These are phyloP conservation scores for Colletotrichum sp. DNA, from an alignment of 2,329 filamentous ascomycete genomes.

Conservation along the genomic window DNA sequence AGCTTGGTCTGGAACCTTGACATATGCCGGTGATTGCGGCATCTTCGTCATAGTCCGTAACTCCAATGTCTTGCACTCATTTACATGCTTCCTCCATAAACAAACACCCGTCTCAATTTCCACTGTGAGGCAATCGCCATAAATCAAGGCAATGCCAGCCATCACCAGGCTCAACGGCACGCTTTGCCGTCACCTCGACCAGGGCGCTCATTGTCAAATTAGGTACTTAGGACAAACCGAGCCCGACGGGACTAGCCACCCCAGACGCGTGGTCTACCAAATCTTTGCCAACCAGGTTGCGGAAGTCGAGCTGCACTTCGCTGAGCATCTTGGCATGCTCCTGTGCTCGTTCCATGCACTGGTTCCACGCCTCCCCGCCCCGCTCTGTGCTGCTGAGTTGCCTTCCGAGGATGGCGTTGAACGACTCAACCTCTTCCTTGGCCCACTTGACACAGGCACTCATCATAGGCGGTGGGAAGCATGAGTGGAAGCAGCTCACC, in stretches of 20 bases:
- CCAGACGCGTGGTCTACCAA: conserved; percentile 33
- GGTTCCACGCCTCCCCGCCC: conserved; percentile 76
- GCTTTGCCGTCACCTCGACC: neutral
- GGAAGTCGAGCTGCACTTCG: conserved; percentile 90
- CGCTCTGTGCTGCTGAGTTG: conserved; percentile 87
- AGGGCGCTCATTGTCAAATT: neutral
- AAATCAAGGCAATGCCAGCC: neutral
- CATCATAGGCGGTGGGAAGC: conserved; percentile 86
- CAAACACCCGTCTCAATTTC: neutral
- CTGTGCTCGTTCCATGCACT: conserved; percentile 82
- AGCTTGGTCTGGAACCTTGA: neutral
- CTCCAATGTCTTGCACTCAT: neutral
- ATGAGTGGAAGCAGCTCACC: conserved; percentile 83
- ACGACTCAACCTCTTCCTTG: conserved; percentile 91
- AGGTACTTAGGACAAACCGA: conserved; percentile 39
- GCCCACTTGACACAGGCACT: conserved; percentile 97
- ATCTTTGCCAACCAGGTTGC: conserved; percentile 75
- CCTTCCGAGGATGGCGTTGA: conserved; percentile 81
- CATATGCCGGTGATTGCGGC: neutral
- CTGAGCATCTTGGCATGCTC: conserved; percentile 80
- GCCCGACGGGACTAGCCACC: conserved; percentile 40
- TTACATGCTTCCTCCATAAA: neutral
- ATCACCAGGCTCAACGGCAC: neutral
- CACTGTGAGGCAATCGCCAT: neutral
- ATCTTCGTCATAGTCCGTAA: neutral